These are phyloP conservation scores for Clitocybe nebularis DNA, from an alignment of 1,284 basidiomycete genomes.

Conservation along the genomic window DNA sequence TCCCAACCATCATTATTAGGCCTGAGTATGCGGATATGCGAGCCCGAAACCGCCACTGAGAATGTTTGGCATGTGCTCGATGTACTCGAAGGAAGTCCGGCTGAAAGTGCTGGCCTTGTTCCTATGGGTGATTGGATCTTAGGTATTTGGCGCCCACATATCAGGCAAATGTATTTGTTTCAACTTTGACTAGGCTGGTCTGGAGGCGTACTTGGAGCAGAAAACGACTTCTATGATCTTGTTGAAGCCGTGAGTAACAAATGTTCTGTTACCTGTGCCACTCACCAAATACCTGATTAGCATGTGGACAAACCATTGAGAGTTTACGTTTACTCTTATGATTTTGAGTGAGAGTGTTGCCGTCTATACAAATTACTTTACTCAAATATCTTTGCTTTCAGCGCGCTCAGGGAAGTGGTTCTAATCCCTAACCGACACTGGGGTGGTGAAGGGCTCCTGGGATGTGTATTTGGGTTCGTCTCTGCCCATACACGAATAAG, in stretches of 20 bases:
- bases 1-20: constrained; percentile 81
- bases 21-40: constrained; percentile 86
- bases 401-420: constrained; percentile 87
- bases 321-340: constrained; percentile 95
- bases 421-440: constrained; percentile 92
- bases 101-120: constrained; percentile 67
- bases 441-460: constrained; percentile 92
- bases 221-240: constrained; percentile 95
- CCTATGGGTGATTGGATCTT: constrained; percentile 48
- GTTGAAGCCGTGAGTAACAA: constrained; percentile 80
- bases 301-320: constrained; percentile 91
- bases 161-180: not conserved
- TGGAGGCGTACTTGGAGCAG: constrained; percentile 87
- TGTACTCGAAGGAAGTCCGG: constrained; percentile 93
- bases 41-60: constrained; percentile 83
- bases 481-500: not conserved
- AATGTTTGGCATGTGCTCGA: constrained; percentile 99
- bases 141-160: constrained; percentile 21
- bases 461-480: constrained; percentile 88
- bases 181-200: constrained; percentile 74
- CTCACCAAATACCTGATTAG: constrained; percentile 33
- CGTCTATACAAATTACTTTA: constrained; percentile 3
- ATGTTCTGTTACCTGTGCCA: constrained; percentile 6
- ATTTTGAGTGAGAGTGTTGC: constrained; percentile 81
- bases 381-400: constrained; percentile 28